Percentiles rank a stretch among this genome's conserved stretches.
Conservation (phyloP, 192 early-diverging fungal genomes). For the Entrophospora sp. region DNA sequence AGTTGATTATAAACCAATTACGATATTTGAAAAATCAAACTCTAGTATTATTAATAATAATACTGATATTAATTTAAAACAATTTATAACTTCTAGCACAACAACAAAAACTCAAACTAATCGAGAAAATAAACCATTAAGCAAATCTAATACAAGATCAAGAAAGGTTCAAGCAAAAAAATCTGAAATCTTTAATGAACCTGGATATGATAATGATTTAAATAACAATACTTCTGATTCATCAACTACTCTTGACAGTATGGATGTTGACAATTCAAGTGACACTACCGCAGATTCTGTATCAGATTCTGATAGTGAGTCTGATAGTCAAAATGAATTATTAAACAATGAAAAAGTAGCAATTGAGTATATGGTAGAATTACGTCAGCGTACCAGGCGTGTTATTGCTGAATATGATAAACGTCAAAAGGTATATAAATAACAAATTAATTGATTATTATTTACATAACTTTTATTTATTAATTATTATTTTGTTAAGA, state of each 20-base stretch:
- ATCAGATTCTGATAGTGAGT: background rate
- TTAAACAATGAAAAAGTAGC: conserved; percentile 28
- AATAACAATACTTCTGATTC: no score
- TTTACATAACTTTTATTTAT: background rate
- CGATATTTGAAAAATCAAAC: no score
- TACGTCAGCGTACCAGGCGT: conserved; percentile 27
- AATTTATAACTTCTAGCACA: no score
- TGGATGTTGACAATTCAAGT: background rate
- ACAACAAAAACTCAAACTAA: no score
- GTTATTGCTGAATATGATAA: conserved; percentile 32
- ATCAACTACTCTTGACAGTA: background rate
- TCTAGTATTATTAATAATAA: no score
- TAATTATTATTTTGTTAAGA: background rate
- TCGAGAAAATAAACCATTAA: no score
- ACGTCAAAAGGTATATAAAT: conserved; percentile 19
- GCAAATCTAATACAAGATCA: no score
- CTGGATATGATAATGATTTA: no score
- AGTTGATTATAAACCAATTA: no score
- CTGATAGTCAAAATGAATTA: conserved; percentile 10
- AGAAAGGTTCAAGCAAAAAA: no score
- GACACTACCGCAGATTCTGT: conserved; percentile 5
- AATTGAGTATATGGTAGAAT: conserved; percentile 34
- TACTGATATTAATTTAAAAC: no score
- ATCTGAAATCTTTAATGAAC: no score
- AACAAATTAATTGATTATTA: background rate